Evolutionary conservation across 352 stramenopile species (phyloP), one percentile per base, ranked within the genome.

Genomic region (Pythium diclinum): DNA sequence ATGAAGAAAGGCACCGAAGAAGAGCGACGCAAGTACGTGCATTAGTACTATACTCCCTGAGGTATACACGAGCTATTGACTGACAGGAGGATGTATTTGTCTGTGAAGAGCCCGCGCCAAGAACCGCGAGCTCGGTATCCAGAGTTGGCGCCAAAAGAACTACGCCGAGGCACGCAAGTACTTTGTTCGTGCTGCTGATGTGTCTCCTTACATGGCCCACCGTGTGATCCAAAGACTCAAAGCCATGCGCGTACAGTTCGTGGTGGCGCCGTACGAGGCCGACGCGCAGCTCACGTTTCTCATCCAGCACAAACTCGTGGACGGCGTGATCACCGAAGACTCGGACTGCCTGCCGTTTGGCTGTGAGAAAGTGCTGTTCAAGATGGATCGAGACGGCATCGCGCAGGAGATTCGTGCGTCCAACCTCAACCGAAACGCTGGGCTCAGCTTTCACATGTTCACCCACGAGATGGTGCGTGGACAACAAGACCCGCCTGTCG

Each of bases 191-290:
- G 83, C 81, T n/a, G 84, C 81, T 30, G 83, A 92, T 32, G 82
- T 92, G 23, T 90, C 85, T 36, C 86, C 86, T 0, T 90, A 78
- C 47, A 92, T 95, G 83, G 84, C 84, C 25, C 79, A 92, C 65
- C 77, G 81, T 49, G 75, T 95, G 5, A 77, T 87, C 23, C 61
- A 91, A 42, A 66, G 73, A 32, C 69, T 47, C 17, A 30, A 34
- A 13, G 23, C 68, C 6, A 82, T 91, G 74, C 48, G 76, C 42
- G 80, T 99, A 19, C 61, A 88, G 7, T 99, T 96, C 73, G 78
- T 99, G 25, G 95, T 99, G 1, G 97, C 97, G 16, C 97, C 97
- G n/a, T 99, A 99, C 71, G 97, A 99, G 78, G 97, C 97, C 17
- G 97, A 99, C 68, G 96, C 97, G 9, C 95, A 99, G 77, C 72